phyloP scores from a whole-genome alignment of 164 flowering plant genomes.

The Taxillus chinensis region DNA sequence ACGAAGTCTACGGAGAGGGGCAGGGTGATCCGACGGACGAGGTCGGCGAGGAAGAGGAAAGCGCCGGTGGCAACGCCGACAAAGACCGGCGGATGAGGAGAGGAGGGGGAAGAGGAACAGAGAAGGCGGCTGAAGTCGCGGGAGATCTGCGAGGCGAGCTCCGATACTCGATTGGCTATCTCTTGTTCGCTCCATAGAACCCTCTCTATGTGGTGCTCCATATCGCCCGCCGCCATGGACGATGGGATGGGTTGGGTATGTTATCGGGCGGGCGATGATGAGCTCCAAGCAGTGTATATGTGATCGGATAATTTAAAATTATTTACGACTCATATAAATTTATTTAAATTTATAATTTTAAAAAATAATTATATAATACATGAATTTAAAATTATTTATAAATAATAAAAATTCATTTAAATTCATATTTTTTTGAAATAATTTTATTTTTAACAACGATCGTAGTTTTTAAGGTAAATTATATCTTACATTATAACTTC shows the following conservation, averaged over 20 bases:
- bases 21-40: constrained; percentile 38
- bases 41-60: constrained; percentile 72
- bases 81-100: constrained; percentile 31
- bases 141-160: constrained; percentile 53
- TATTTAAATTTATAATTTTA: no score
- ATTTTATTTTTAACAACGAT: no score
- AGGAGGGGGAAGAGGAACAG: not conserved
- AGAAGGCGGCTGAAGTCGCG: constrained; percentile 20
- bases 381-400: no score
- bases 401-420: no score
- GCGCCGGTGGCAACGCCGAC: constrained; percentile 94
- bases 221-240: constrained; percentile 10
- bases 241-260: not conserved
- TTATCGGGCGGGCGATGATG: no score
- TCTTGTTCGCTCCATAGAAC: constrained; percentile 45
- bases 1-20: constrained; percentile 62
- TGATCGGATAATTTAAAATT: no score
- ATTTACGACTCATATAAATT: no score
- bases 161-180: constrained; percentile 40
- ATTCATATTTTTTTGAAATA: no score
- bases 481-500: no score
- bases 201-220: constrained; percentile 51
- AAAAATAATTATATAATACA: no score
- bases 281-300: no score
- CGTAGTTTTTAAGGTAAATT: no score